phyloP scores from a whole-genome alignment of 2,329 filamentous ascomycete species.

The Hypoxylon sp. region DNA sequence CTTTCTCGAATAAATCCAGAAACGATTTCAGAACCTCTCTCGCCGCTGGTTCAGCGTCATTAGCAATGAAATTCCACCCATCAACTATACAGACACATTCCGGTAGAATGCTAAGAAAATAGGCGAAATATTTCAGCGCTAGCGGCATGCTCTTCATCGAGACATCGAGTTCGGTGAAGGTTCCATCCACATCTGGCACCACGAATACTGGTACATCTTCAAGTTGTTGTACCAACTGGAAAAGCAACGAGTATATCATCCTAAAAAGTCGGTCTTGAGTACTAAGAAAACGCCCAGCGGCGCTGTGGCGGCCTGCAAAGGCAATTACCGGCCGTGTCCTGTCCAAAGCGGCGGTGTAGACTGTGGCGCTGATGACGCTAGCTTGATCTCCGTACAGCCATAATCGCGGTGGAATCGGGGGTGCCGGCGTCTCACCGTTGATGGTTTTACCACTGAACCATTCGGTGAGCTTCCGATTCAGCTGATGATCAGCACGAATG shows the following conservation, averaged over 20 bases:
- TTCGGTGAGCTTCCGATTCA: background rate
- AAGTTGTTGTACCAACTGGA: background rate
- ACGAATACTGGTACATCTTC: background rate
- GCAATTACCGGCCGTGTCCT: background rate
- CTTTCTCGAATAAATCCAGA: background rate
- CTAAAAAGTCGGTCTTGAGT: background rate
- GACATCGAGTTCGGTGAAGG: background rate
- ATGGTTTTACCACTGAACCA: background rate
- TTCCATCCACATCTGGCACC: background rate
- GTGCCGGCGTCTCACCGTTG: background rate
- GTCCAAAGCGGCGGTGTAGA: background rate
- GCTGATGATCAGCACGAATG: background rate
- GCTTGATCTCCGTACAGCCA: conserved; percentile 1
- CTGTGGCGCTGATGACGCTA: background rate
- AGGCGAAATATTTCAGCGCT: background rate
- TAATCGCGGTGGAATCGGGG: background rate
- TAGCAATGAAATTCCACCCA: conserved; percentile 1
- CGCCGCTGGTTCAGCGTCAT: background rate
- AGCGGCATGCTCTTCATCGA: background rate
- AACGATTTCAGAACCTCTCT: background rate
- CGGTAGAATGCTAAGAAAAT: conserved; percentile 1
- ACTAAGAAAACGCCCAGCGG: background rate
- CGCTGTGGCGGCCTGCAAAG: conserved; percentile 1
- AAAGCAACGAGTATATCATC: conserved; percentile 1
- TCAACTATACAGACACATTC: conserved; percentile 4